Conservation (phyloP, 1,284 basidiomycete species). For the Heterobasidion occidentale region DNA sequence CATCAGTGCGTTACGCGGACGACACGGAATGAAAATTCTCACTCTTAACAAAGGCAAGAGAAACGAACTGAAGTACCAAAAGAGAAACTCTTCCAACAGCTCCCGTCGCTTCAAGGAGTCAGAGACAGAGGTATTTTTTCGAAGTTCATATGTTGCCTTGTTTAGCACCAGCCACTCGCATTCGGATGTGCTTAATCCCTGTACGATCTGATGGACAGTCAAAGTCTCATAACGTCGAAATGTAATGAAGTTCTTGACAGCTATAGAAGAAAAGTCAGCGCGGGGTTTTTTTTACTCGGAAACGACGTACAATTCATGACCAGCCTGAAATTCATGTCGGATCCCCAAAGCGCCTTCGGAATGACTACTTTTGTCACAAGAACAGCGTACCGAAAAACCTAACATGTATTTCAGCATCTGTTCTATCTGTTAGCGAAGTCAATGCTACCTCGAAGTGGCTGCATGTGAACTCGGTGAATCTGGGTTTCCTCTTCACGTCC, state of each 20-base stretch:
- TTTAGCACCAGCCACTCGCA: constrained; percentile 74
- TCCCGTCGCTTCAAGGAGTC: constrained; percentile 73
- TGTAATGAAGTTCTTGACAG: constrained; percentile 64
- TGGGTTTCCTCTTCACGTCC: constrained; percentile 53
- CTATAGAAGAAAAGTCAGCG: constrained; percentile 28
- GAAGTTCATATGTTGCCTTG: constrained; percentile 22
- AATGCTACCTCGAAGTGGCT: constrained; percentile 49
- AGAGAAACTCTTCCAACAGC: constrained; percentile 78
- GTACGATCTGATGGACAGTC: constrained; percentile 74
- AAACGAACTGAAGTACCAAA: constrained; percentile 91
- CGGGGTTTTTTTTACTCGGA: not conserved
- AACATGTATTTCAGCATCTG: constrained; percentile 1
- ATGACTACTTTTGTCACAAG: constrained; percentile 65
- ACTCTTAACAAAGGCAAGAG: constrained; percentile 78
- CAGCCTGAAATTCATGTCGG: constrained; percentile 56
- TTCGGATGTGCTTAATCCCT: constrained; percentile 69
- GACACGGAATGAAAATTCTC: constrained; percentile 11
- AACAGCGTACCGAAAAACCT: constrained; percentile 70
- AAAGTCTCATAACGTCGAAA: constrained; percentile 77
- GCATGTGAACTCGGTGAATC: constrained; percentile 73
- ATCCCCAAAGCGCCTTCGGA: constrained; percentile 76
- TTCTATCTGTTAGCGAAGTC: not conserved
- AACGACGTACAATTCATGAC: constrained; percentile 46
- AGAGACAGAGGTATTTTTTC: constrained; percentile 47
- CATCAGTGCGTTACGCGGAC: not conserved